Base-by-base conservation (phyloP, 306 rosid species). In the Acacia crassicarpa region DNA sequence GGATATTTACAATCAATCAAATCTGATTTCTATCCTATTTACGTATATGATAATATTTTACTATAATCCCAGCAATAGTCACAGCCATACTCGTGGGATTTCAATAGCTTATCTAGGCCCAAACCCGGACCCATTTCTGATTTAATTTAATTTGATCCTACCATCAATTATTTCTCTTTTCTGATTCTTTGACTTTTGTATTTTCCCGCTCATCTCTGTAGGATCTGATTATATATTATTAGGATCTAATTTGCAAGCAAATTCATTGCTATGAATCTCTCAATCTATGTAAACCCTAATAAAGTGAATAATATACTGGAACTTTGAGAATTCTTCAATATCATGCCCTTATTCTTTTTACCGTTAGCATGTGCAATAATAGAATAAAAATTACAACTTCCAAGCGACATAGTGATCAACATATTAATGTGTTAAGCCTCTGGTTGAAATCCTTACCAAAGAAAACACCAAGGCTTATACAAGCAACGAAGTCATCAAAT, bases 351-450 rank as follows among this genome's bases (percentile, higher is more conserved):
- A 16, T 35, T 68, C 48, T 0, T 19, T 76, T 82, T 2, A 43
- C 54, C 44, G 74, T 46, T 45, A 77, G 27, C 45, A 80, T 38
- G 48, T 67, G 67, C 71, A 75, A 67, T 53, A 72, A 69, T 48
- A 66, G 67, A 72, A 20, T 8, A 46, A 56, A 38, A 63, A 32
- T 68, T 67, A 67, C 62, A 67, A 78, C 74, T 78, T 86, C 72
- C 45, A 75, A 82, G 71, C 44, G 59, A 66, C 43, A 27, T 76
- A 77, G 62, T 9, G 41, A 30, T 71, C 79, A 46, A 83, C 46
- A 78, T n/a, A 73, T 78, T 82, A 22, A 45, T 51, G 27, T 14
- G 1, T 13, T 71, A 71, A 41, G 51, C 56, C 30, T 44, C 19
- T 22, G 20, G 40, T 5, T 71, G 40, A 23, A 6, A 46, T 71